Conservation (phyloP, 257 asterid genomes). For the Nicotiana sylvestris region DNA sequence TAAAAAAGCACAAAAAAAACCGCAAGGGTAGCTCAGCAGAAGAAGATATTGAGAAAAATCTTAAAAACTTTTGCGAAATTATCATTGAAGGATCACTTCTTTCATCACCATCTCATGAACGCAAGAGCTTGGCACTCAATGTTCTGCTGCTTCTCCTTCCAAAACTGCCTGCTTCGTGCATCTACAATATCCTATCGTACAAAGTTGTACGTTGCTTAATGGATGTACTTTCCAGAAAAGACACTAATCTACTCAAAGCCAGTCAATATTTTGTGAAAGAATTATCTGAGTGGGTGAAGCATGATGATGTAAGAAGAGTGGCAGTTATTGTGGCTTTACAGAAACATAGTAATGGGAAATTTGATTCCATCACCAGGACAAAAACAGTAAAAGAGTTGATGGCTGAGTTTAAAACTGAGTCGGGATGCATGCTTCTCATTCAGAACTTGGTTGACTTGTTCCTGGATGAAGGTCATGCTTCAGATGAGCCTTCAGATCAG, state of each 20-base stretch:
- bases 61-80: constrained; percentile 58
- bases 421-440: constrained; percentile 69
- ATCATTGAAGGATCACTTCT: constrained; percentile 82
- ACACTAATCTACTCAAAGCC: constrained; percentile 88
- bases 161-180: constrained; percentile 63
- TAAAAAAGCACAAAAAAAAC: constrained; percentile 68
- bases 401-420: constrained; percentile 70
- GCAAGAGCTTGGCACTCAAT: constrained; percentile 83
- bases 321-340: constrained; percentile 87
- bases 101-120: constrained; percentile 78
- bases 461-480: constrained; percentile 73
- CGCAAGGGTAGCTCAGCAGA: constrained; percentile 63
- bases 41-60: constrained; percentile 67
- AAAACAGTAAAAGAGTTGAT: constrained; percentile 73
- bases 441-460: constrained; percentile 69
- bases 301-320: constrained; percentile 70
- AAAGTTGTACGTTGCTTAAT: constrained; percentile 81
- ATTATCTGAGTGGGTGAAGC: constrained; percentile 66
- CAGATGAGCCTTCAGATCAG: constrained; percentile 98
- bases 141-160: constrained; percentile 67
- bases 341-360: constrained; percentile 83
- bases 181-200: constrained; percentile 51
- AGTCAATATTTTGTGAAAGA: constrained; percentile 74
- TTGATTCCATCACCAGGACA: constrained; percentile 73
- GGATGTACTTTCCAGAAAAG: constrained; percentile 79